phyloP scores from a whole-genome alignment of 2,329 filamentous ascomycete genomes.

The Gyromitra esculenta region DNA sequence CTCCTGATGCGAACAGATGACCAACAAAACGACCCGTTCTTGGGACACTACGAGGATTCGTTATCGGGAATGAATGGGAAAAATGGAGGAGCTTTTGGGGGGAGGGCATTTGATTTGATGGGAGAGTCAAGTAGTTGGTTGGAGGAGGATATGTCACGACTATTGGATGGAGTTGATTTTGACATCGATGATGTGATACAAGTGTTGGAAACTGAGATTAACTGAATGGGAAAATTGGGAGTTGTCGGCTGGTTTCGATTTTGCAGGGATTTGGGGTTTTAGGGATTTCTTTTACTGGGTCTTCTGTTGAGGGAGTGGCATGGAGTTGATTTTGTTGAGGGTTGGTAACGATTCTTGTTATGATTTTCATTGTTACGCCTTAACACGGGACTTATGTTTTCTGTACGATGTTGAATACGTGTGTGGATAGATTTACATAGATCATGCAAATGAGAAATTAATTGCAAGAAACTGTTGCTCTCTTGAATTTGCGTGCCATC shows the following conservation, averaged over 20 bases:
- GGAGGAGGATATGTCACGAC: conserved; percentile 53
- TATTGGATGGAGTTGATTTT: conserved; percentile 57
- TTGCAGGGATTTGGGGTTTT: neutral
- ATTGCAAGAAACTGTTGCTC: conserved; percentile 3
- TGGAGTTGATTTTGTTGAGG: conserved; percentile 22
- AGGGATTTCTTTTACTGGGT: conserved; percentile 17
- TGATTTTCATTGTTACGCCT: conserved; percentile 18
- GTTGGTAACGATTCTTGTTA: conserved; percentile 2
- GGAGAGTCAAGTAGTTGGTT: conserved; percentile 46
- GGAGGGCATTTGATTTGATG: conserved; percentile 35
- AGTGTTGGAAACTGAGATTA: conserved; percentile 54
- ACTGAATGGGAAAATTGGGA: conserved; percentile 19
- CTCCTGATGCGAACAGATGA: conserved; percentile 50
- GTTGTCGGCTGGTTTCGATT: conserved; percentile 17
- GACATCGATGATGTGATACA: conserved; percentile 58
- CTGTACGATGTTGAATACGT: conserved; percentile 20
- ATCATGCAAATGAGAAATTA: conserved; percentile 1
- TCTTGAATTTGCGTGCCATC: neutral
- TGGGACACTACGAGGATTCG: conserved; percentile 55
- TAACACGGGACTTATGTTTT: conserved; percentile 15
- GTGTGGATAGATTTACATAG: conserved; percentile 28
- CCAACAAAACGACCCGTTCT: conserved; percentile 57
- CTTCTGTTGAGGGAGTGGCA: conserved; percentile 31
- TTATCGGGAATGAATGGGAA: conserved; percentile 24
- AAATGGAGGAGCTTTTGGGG: neutral